Evolutionary conservation across 140 eudicot species (phyloP), one percentile per base, ranked within the genome.

Genomic region (Ambrosia hybrid): DNA sequence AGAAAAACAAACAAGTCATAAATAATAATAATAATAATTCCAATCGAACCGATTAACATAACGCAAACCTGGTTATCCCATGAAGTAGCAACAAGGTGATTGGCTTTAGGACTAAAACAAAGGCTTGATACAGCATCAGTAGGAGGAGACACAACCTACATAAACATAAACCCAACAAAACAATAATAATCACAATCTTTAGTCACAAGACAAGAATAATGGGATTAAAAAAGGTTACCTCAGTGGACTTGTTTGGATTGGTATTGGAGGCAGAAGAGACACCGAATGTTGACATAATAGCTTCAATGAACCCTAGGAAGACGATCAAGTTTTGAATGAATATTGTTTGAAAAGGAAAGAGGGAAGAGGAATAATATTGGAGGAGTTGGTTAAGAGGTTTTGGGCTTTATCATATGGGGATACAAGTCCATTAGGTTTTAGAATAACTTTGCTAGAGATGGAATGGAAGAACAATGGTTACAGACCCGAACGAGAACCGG

Each of bases 11-110:
- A 41, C 4, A 6, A 41, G 1, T 41, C 46, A 6, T 41, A 41
- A 41, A 41, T 6, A 41, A 41, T 41, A 41, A 17, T 33, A 46
- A 6, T 56, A 9, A 38, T 16, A 53, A 71, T 39, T n/a, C 11
- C 17, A 56, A 65, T 39, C 11, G 12, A 21, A 53, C 3, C 2
- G 52, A 8, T 34, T 56, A 36, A 57, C 21, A 51, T 59, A 21
- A 51, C 4, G 9, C 61, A 72, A 75, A 93, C 99, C 97, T 93
- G 97, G 56, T 88, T 93, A 86, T 93, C 99, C 99, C 99, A 93
- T 34, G 99, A 93, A 62, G 97, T 93, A 21, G 94, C 97, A 43
- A 93, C 85, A 5, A 93, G 80, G 60, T 63, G 66, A 81, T 93
- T 93, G 0, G 90, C 93, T 82, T 90, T 90, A 5, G 99, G 84